These are phyloP conservation scores for Hamamelis virginiana DNA, from an alignment of 164 flowering plant species.

Conservation along the genomic window DNA sequence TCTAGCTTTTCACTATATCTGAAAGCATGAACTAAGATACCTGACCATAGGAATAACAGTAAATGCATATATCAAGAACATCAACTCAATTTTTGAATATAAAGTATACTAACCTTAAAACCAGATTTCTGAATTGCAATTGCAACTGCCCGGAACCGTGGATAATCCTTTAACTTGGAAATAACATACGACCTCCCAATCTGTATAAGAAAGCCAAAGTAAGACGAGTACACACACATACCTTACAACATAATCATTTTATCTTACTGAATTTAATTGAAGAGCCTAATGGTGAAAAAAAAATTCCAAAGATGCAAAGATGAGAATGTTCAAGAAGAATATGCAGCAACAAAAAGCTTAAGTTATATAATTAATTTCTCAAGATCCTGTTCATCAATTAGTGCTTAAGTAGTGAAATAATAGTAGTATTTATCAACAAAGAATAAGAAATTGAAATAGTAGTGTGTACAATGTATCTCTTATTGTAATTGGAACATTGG, in stretches of 20 bases:
- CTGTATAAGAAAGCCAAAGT: constrained; percentile 34
- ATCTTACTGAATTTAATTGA: no score
- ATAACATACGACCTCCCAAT: constrained; percentile 79
- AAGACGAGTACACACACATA: not conserved
- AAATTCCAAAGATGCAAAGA: not conserved
- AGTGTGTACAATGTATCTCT: not conserved
- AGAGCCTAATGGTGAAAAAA: not conserved
- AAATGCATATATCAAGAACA: not conserved
- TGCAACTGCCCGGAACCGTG: constrained; percentile 82
- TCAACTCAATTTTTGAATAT: not conserved
- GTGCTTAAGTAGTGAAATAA: not conserved
- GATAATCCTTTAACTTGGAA: constrained; percentile 87
- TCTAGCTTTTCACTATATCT: no score
- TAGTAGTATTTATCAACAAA: not conserved
- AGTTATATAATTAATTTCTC: not conserved
- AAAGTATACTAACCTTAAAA: constrained; percentile 62
- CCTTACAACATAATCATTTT: no score
- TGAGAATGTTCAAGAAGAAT: no score
- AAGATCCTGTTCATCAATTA: not conserved
- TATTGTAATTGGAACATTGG: no score
- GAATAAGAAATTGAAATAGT: not conserved
- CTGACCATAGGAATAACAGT: not conserved
- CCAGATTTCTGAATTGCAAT: constrained; percentile 88
- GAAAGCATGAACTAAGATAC: not conserved
- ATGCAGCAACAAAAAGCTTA: not conserved